phyloP scores from a whole-genome alignment of 495 filamentous ascomycete genomes.

The Glarea lozoyensis region DNA sequence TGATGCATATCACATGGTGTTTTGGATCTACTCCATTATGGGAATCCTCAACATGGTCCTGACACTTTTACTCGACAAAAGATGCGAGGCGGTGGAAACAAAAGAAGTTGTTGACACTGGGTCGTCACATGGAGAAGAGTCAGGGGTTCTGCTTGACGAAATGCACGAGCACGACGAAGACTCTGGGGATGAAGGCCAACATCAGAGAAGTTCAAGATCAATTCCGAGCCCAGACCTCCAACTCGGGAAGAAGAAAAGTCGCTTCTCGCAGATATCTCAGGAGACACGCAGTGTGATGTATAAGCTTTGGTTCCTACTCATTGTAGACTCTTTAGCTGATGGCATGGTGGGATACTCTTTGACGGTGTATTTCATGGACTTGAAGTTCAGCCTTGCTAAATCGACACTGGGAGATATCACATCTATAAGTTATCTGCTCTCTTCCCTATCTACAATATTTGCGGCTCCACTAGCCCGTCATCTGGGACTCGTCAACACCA shows the following conservation, averaged over 20 bases:
- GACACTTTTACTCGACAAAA: constrained; percentile 45
- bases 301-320: constrained; percentile 66
- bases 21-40: constrained; percentile 59
- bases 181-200: constrained; percentile 3
- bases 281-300: constrained; percentile 51
- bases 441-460: constrained; percentile 58
- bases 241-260: constrained; percentile 3
- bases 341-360: constrained; percentile 46
- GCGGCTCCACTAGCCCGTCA: constrained; percentile 64
- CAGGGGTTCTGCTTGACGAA: constrained; percentile 37
- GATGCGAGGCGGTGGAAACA: constrained; percentile 45
- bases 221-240: not conserved
- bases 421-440: constrained; percentile 53
- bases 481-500: constrained; percentile 75
- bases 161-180: constrained; percentile 4
- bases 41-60: constrained; percentile 60
- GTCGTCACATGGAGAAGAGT: constrained; percentile 25
- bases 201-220: not conserved
- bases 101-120: constrained; percentile 14
- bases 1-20: constrained; percentile 59
- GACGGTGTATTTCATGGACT: constrained; percentile 71
- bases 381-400: constrained; percentile 63
- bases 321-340: constrained; percentile 69
- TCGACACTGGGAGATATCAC: constrained; percentile 63
- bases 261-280: constrained; percentile 43